Percentiles rank a stretch among this genome's conserved stretches.
These are phyloP conservation scores for Xylariaceae sp. DNA, from an alignment of 2,329 filamentous ascomycete species.

Conservation along the genomic window DNA sequence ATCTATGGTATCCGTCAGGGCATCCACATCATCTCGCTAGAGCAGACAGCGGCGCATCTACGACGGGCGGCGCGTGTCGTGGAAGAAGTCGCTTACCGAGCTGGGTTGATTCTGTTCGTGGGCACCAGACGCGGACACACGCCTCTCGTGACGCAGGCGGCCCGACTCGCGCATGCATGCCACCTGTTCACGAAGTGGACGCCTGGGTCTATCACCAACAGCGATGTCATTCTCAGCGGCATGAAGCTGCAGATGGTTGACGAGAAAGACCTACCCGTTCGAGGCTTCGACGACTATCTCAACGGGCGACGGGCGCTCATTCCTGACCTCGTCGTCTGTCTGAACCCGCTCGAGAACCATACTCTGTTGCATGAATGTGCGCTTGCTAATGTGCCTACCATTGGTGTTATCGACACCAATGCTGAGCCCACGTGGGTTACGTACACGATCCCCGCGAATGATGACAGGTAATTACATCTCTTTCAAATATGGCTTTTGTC, in stretches of 20 bases:
- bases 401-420: conserved; percentile 92
- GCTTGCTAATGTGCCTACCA: conserved; percentile 81
- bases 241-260: conserved; percentile 71
- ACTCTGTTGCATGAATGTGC: conserved; percentile 87
- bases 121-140: conserved; percentile 81
- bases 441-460: conserved; percentile 93
- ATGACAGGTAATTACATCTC: conserved; percentile 66
- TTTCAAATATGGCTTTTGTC: background rate
- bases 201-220: conserved; percentile 86
- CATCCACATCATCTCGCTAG: conserved; percentile 88
- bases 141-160: conserved; percentile 72
- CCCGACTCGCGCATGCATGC: conserved; percentile 69
- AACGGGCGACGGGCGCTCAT: conserved; percentile 60
- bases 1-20: conserved; percentile 86
- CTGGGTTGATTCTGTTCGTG: conserved; percentile 83
- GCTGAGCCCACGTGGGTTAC: conserved; percentile 90
- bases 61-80: conserved; percentile 92
- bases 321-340: conserved; percentile 84
- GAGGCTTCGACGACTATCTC: conserved; percentile 61
- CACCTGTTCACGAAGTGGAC: conserved; percentile 93
- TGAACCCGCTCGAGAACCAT: conserved; percentile 92
- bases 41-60: conserved; percentile 81
- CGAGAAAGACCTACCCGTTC: conserved; percentile 56
- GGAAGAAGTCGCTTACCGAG: conserved; percentile 74
- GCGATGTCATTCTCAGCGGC: conserved; percentile 74